Evolutionary conservation across 176 grass and related monocot genomes (phyloP), one percentile per base, ranked within the genome.

Genomic region (Aegilops tauschii): DNA sequence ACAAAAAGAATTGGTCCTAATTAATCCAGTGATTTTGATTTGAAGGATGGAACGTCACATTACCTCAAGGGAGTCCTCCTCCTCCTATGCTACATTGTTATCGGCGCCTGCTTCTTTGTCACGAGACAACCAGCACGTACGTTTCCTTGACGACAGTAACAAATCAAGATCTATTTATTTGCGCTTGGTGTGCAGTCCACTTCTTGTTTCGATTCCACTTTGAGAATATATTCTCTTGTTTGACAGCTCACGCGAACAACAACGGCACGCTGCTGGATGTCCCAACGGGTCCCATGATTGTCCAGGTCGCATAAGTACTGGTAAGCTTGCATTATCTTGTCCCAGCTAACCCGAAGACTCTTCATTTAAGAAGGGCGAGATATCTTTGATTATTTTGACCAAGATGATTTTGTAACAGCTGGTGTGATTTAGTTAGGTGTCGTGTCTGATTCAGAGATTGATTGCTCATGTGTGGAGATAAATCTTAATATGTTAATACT

Each of bases 41-140:
- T 85, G 47, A 84, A 98, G 96, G 92, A 92, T 80, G 96, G 96
- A 52, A 88, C 82, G 20, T 98, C 96, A 34, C 91, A 98, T 81
- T 98, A 98, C 83, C 82, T 98, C 59, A 98, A 98, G 84, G 96
- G 96, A 59, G 77, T 93, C 29, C 73, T 92, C 69, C 92, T 95
- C 36, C 85, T 98, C 6, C 88, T 98, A 9, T 98, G 92, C 84
- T 98, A 98, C 87, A 20, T 94, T 49, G 83, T 94, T 61, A 90
- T 98, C 12, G 93, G 88, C 10, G 93, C 92, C 85, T 95, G 92
- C 81, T 98, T 98, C 63, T 98, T 92, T 52, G 92, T 95, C 52
- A 73, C 93, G 0, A 88, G 91, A 79, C 80, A 86, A 65, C 88
- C 92, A 81, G 12, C 86, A 88, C 34, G 95, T 98, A 83, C 64